Percentiles rank a stretch among this genome's conserved stretches.
Evolutionary conservation across 306 rosid genomes (phyloP).

Genomic region (Trifolium fragiferum): DNA sequence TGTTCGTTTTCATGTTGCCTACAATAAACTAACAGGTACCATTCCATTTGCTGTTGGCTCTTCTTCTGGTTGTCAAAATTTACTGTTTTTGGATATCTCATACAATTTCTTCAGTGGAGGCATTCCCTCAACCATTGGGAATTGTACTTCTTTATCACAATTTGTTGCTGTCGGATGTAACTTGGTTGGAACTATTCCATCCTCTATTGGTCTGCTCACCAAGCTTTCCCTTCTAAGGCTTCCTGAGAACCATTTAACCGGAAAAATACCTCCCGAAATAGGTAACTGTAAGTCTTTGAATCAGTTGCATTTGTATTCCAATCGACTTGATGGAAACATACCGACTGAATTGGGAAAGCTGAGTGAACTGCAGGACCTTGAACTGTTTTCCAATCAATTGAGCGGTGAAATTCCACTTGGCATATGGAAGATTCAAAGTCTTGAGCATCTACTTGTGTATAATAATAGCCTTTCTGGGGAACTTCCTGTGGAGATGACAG

Average conservation of each 20-base stretch:
- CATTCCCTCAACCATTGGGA: conserved; percentile 69
- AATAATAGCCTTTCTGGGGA: conserved; percentile 74
- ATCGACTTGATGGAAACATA: conserved; percentile 72
- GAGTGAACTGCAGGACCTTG: conserved; percentile 54
- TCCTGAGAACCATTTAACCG: conserved; percentile 60
- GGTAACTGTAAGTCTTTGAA: conserved; percentile 70
- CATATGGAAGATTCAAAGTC: conserved; percentile 82
- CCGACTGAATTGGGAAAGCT: conserved; percentile 74
- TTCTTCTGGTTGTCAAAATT: conserved; percentile 47
- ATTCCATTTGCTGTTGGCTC: conserved; percentile 51
- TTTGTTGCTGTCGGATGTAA: conserved; percentile 49
- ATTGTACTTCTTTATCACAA: conserved; percentile 52
- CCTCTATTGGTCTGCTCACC: conserved; percentile 63
- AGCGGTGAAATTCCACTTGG: conserved; percentile 76
- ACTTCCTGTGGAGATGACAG: conserved; percentile 69
- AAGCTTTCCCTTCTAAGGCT: conserved; percentile 52
- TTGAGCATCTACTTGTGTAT: conserved; percentile 61
- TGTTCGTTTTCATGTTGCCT: conserved; percentile 32
- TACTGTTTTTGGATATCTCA: conserved; percentile 61
- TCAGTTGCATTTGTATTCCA: conserved; percentile 54
- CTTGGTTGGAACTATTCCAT: conserved; percentile 69
- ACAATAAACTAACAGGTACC: conserved; percentile 60
- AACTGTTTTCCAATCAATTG: conserved; percentile 60
- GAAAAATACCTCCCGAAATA: conserved; percentile 72
- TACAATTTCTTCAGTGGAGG: conserved; percentile 60